Conservation (phyloP, 129 eudicot species). For the Ambrosia trifida region DNA sequence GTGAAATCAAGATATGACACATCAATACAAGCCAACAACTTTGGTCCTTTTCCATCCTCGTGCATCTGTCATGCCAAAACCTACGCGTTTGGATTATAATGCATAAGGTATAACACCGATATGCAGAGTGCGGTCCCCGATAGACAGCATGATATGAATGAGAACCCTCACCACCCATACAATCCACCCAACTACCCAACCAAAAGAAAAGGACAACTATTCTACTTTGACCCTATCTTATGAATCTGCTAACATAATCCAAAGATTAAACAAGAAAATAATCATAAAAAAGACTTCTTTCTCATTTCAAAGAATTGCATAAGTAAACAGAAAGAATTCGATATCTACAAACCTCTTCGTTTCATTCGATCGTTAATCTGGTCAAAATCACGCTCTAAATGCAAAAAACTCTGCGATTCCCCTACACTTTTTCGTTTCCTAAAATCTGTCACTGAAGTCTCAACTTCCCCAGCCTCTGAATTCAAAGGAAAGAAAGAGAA, state of each 20-base stretch:
- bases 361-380: slow-evolving; percentile 27
- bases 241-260: neutral
- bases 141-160: slow-evolving; percentile 5
- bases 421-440: slow-evolving; percentile 56
- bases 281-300: neutral
- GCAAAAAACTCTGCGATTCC: slow-evolving; percentile 35
- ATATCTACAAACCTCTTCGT: slow-evolving; percentile 47
- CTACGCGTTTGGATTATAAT: neutral
- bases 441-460: slow-evolving; percentile 39
- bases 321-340: slow-evolving; percentile 8
- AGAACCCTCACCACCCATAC: slow-evolving; percentile 15
- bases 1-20: neutral
- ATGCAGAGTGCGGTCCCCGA: neutral
- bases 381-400: slow-evolving; percentile 37
- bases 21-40: slow-evolving; percentile 2
- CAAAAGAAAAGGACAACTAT: slow-evolving; percentile 14
- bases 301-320: slow-evolving; percentile 6
- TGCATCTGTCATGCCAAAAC: neutral
- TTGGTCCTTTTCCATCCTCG: neutral
- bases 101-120: neutral
- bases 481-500: slow-evolving; percentile 59
- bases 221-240: slow-evolving; percentile 11
- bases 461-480: slow-evolving; percentile 40
- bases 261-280: slow-evolving; percentile 3
- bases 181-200: slow-evolving; percentile 14